Evolutionary conservation across 1,139 yeast species (phyloP), one percentile per base, ranked within the genome.

Genomic region (Komagataea norvegica): DNA sequence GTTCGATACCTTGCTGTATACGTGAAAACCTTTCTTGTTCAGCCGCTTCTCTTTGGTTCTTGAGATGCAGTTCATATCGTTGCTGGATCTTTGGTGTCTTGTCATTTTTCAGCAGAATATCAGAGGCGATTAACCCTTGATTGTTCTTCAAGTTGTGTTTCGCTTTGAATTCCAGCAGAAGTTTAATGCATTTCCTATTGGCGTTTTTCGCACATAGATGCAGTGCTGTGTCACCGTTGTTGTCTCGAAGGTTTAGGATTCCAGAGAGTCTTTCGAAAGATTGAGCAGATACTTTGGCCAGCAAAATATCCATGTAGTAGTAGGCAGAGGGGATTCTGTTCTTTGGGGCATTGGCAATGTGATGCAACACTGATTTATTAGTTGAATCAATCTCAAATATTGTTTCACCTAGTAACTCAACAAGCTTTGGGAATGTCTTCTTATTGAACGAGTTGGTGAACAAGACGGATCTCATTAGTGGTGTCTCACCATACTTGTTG

Each of bases 361-460:
- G 95, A 57, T 91, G 97, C 26, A 89, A 61, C 3, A 88, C 79
- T 0, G 95, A 86, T 48, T 81, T 77, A 19, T 76, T 77, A 23
- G 65, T 63, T 19, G 72, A 65, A 58, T 89, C 97, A 8, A 79
- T 71, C 43, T 79, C 76, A 41, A 79, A 67, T 2, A 80, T 68
- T 0, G 76, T 60, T 25, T 81, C 78, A 45, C 81, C 79, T 37
- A 89, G 65, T 33, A 85, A 67, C 33, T 83, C 87, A 41, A 88
- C 73, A 5, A 89, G 77, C 41, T 72, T 67, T 1, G 89, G 81
- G 51, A 89, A 89, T 40, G 89, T 81, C 45, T 86, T 74, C 49
- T 83, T 69, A 39, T 88, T 93, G 55, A 70, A 86, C 39, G 95
- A 85, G 60, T 91, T 91, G 41, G 91, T 89, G 64, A 87, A 91